These are phyloP conservation scores for Echium plantagineum DNA, from an alignment of 257 asterid species.

Conservation along the genomic window DNA sequence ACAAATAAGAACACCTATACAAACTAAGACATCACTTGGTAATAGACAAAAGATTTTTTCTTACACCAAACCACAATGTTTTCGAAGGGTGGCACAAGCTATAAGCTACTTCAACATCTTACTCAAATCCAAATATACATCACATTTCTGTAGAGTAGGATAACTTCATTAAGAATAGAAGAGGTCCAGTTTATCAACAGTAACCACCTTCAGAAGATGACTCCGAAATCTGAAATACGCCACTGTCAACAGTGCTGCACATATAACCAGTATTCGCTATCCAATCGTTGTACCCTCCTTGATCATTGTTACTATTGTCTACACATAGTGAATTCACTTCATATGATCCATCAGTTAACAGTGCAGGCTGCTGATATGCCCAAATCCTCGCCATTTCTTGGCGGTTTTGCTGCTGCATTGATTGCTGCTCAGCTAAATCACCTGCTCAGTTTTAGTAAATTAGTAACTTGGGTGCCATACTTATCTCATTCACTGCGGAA, in stretches of 20 bases:
- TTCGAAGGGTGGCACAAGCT: constrained; percentile 17
- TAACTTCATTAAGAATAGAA: too few species aligned
- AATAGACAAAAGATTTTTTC: background rate
- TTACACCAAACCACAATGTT: constrained; percentile 20
- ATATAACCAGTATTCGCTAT: constrained; percentile 5
- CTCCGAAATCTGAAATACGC: constrained; percentile 9
- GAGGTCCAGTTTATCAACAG: background rate
- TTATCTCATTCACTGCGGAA: too few species aligned
- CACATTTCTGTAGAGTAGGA: background rate
- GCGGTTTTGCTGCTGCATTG: constrained; percentile 8
- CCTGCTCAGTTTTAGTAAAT: constrained; percentile 9
- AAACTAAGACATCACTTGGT: background rate
- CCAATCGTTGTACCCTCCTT: constrained; percentile 11
- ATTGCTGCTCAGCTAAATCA: constrained; percentile 4
- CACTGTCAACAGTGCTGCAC: constrained; percentile 4
- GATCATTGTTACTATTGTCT: constrained; percentile 2
- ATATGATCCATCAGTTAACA: constrained; percentile 10
- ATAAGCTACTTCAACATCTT: background rate
- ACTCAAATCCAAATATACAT: background rate
- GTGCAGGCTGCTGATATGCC: constrained; percentile 6
- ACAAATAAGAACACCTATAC: too few species aligned
- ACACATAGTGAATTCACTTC: background rate
- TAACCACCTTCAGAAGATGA: constrained; percentile 11
- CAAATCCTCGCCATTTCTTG: background rate
- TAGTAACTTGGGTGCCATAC: background rate